Percentiles rank a stretch among this genome's conserved stretches.
These are phyloP conservation scores for Pinus tabuliformis DNA, from an alignment of 75 land plant species.

Conservation along the genomic window DNA sequence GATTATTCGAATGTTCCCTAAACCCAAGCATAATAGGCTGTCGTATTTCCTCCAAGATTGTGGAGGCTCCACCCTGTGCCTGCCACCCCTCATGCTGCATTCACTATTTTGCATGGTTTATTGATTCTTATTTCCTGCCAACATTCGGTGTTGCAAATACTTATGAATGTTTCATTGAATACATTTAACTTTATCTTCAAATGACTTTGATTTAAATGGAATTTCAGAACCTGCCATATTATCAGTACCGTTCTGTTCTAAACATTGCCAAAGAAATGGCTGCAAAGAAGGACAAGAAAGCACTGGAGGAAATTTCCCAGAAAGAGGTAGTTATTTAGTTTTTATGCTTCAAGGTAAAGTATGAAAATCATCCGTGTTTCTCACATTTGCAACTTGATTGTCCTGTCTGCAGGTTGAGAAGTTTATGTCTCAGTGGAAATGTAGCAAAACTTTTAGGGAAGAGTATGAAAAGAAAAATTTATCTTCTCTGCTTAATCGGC, in stretches of 20 bases:
- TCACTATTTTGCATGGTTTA: background rate
- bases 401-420: constrained; percentile 41
- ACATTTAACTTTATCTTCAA: background rate
- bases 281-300: constrained; percentile 46
- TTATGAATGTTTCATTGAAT: background rate
- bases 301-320: constrained; percentile 33
- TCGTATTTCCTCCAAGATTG: too few relatives aligned
- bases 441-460: constrained; percentile 40
- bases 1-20: too few relatives aligned
- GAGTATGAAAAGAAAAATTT: constrained; percentile 63
- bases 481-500: constrained; percentile 41
- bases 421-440: constrained; percentile 45
- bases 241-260: constrained; percentile 36
- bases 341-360: background rate
- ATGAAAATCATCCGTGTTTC: background rate
- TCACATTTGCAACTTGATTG: background rate
- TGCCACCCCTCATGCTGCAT: too few relatives aligned
- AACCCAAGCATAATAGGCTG: too few relatives aligned
- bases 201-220: background rate
- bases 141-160: background rate
- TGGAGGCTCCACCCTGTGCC: too few relatives aligned
- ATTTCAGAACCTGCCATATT: constrained; percentile 58
- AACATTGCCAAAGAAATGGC: constrained; percentile 49
- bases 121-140: too few relatives aligned
- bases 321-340: constrained; percentile 32